Evolutionary conservation across 805 yeast genomes (phyloP), one percentile per base, ranked within the genome.

Genomic region (Candida peoriensis): DNA sequence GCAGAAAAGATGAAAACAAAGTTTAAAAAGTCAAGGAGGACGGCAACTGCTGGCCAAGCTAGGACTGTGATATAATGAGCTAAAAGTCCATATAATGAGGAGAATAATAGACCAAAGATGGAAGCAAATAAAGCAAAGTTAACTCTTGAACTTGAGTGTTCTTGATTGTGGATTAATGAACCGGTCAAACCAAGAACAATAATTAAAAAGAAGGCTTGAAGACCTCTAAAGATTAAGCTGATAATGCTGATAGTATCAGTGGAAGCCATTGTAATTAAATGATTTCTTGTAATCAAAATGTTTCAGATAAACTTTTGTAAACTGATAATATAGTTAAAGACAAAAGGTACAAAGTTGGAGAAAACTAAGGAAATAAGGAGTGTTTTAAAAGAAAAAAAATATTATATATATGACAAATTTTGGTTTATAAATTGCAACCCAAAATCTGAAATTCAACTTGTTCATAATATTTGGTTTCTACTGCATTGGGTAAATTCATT

Each of bases 1-100:
- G 86, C 97, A 32, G 97, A 78, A 62, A 93, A 86, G 38, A 96
- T 79, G 79, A 93, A 93, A 50, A 89, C 83, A 51, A 78, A 65
- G 74, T 88, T 88, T 64, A 93, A 70, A 68, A 87, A 81, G 71
- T 93, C 98, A 57, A 86, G 67, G 37, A 67, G 51, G 40, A 81
- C 77, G 57, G 86, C 62, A 49, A 89, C 61, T 33, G 85, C 61
- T 48, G 97, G 97, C 82, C 94, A 84, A 28, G 95, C 95, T 43
- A 90, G 70, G 52, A 78, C 78, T 41, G 78, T 76, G 48, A 86
- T 54, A 52, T 93, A 78, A 68, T 74, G 77, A 25, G 97, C 96
- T 34, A 74, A 59, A 22, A 81, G 48, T 41, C 95, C 95, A 58
- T 84, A 87, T 52, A 93, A 57, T 22, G 86, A 71, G 29, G 93